Percentiles rank a stretch among this genome's conserved stretches.
Evolutionary conservation across 1,139 yeast species (phyloP).

Genomic region (Geotrichum restrictum): DNA sequence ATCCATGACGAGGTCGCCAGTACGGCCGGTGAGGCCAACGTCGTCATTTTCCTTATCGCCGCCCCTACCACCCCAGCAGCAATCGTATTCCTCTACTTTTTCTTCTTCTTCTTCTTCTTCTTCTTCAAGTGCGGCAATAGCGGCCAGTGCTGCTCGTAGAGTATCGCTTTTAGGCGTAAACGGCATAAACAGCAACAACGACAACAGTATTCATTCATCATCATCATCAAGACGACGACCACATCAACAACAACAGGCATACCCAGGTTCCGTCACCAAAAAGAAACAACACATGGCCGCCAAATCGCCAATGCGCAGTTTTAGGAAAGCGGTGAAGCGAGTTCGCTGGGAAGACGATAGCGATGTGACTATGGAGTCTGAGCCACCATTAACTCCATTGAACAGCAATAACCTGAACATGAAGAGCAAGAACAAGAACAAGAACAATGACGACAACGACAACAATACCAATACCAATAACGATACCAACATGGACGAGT

Average conservation of each 20-base stretch:
- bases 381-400: slow-evolving; percentile 8
- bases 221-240: not conserved
- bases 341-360: slow-evolving; percentile 34
- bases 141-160: not conserved
- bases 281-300: slow-evolving; percentile 19
- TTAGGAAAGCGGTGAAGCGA: slow-evolving; percentile 28
- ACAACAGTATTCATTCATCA: no score
- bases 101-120: no score
- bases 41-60: no score
- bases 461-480: not conserved
- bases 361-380: slow-evolving; percentile 8
- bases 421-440: no score
- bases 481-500: not conserved
- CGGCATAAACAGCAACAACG: not conserved
- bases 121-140: not conserved
- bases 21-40: not conserved
- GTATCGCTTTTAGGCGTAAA: not conserved
- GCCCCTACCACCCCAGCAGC: no score
- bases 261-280: slow-evolving; percentile 9
- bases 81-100: no score
- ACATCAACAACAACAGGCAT: not conserved
- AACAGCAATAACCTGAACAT: no score
- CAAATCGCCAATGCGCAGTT: slow-evolving; percentile 25
- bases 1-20: slow-evolving; percentile 4
- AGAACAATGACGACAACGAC: not conserved